Percentiles rank a stretch among this genome's conserved stretches.
These are phyloP conservation scores for Ramaria rubella DNA, from an alignment of 768 basidiomycete genomes.

Conservation along the genomic window DNA sequence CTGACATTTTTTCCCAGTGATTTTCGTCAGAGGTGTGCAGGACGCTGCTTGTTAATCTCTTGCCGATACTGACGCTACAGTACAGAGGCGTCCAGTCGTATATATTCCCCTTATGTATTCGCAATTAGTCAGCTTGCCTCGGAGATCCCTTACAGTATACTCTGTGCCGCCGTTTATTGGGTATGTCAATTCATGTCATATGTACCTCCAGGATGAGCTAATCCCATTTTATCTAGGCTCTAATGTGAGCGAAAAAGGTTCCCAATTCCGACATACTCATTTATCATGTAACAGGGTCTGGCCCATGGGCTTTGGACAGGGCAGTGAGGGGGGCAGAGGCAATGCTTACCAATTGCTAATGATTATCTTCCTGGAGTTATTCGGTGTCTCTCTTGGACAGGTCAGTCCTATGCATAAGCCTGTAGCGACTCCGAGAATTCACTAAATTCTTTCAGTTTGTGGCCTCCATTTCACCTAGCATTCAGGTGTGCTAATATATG, in stretches of 20 bases:
- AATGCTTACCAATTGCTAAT: conserved; percentile 69
- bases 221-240: conserved; percentile 23
- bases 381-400: conserved; percentile 68
- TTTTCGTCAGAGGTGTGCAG: conserved; percentile 27
- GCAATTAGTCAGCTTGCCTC: conserved; percentile 75
- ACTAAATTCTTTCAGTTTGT: conserved; percentile 34
- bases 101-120: conserved; percentile 83
- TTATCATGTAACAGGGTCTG: conserved; percentile 34
- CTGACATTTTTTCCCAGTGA: conserved; percentile 23
- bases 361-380: conserved; percentile 63
- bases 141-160: conserved; percentile 69
- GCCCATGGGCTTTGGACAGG: conserved; percentile 63
- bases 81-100: conserved; percentile 70
- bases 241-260: conserved; percentile 8
- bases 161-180: conserved; percentile 74
- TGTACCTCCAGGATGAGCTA: not conserved
- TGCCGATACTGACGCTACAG: too few species aligned
- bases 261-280: not conserved
- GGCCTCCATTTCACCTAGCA: conserved; percentile 67
- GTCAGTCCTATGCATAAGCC: not conserved
- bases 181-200: conserved; percentile 26
- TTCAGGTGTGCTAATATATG: conserved; percentile 55
- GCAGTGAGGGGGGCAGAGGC: conserved; percentile 50
- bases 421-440: conserved; percentile 2
- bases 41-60: too few species aligned